phyloP scores from a whole-genome alignment of 225 moss, liverwort and hornwort genomes.

The Physcomitrium patens region DNA sequence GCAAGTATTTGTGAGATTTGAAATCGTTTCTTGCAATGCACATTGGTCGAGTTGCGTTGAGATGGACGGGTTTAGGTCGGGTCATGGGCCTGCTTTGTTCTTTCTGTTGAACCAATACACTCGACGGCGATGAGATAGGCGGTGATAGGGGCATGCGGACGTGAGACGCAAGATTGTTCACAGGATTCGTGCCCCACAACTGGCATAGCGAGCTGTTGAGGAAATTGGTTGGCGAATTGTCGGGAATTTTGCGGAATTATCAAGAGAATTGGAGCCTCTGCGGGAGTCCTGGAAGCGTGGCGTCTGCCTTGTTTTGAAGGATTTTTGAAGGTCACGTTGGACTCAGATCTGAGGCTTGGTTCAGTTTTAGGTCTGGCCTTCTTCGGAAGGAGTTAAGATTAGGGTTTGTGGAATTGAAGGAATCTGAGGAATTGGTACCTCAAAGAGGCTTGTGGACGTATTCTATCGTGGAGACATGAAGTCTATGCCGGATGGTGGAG shows the following conservation, averaged over 20 bases:
- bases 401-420: constrained; percentile 8
- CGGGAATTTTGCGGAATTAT: background rate
- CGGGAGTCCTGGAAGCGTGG: background rate
- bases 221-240: background rate
- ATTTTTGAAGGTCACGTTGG: background rate
- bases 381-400: constrained; percentile 16
- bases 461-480: constrained; percentile 7
- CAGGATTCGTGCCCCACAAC: background rate
- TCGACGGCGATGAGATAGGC: too few species aligned
- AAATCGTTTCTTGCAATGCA: too few species aligned
- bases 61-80: too few species aligned
- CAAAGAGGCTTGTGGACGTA: background rate
- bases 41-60: too few species aligned
- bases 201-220: background rate
- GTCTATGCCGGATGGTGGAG: constrained; percentile 2
- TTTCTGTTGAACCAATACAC: too few species aligned
- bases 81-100: too few species aligned
- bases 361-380: background rate
- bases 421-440: background rate
- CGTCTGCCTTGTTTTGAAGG: too few species aligned
- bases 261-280: background rate
- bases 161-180: background rate
- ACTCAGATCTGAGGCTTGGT: background rate
- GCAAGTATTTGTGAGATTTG: too few species aligned
- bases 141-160: too few species aligned